These are phyloP conservation scores for Mortierella sp. DNA, from an alignment of 371 early-diverging fungal species.

Conservation along the genomic window DNA sequence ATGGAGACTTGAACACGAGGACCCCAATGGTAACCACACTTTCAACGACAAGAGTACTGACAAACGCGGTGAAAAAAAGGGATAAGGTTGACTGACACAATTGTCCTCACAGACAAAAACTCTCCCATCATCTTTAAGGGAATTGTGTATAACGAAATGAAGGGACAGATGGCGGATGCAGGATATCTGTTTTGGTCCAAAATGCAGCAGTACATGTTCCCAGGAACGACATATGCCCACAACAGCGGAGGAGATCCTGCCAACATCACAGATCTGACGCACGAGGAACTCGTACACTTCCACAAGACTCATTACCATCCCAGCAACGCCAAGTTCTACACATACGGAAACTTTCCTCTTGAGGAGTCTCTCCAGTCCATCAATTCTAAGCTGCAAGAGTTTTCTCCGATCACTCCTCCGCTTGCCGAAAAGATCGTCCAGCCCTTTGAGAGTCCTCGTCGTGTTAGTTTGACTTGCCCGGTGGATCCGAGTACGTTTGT, in stretches of 20 bases:
- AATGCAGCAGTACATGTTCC: conserved; percentile 86
- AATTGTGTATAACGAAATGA: conserved; percentile 98
- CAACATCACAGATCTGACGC: conserved; percentile 88
- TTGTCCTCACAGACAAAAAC: conserved; percentile 60
- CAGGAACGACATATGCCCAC: conserved; percentile 83
- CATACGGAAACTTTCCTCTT: conserved; percentile 90
- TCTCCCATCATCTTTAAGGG: conserved; percentile 85
- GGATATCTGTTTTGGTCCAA: conserved; percentile 81
- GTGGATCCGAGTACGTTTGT: conserved; percentile 84
- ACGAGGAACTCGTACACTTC: conserved; percentile 84
- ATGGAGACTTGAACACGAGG: conserved; percentile 92
- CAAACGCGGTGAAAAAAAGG: no score
- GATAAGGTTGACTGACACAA: no score
- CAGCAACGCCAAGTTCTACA: conserved; percentile 88
- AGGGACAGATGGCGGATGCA: conserved; percentile 87
- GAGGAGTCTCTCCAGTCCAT: conserved; percentile 79
- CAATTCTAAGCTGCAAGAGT: conserved; percentile 63
- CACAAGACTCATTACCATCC: conserved; percentile 91
- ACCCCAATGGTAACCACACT: conserved; percentile 64
- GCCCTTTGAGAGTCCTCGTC: conserved; percentile 64
- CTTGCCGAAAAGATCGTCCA: conserved; percentile 60
- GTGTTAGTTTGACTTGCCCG: conserved; percentile 69
- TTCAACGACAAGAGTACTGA: no score
- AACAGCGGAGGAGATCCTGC: conserved; percentile 94
- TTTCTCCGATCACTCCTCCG: conserved; percentile 36